A percentile compares a stretch with the other conserved stretches of the same genome.
Conservation (phyloP, 345 rosid genomes). For the Draba incana region DNA sequence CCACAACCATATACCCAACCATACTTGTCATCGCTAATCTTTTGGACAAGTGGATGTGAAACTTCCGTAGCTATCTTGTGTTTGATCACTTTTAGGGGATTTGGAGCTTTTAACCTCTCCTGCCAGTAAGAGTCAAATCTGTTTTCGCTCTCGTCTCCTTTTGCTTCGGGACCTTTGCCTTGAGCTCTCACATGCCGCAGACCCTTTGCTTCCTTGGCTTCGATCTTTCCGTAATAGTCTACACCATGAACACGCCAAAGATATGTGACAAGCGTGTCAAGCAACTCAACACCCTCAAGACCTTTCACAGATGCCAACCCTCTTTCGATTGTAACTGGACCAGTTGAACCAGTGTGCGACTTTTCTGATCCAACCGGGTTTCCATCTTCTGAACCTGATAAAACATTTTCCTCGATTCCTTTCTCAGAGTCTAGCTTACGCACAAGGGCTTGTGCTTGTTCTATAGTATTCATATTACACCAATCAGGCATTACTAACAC, state of each 20-base stretch:
- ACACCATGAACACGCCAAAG: constrained; percentile 97
- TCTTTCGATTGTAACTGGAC: constrained; percentile 85
- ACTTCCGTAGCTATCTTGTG: constrained; percentile 85
- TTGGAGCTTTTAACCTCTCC: constrained; percentile 84
- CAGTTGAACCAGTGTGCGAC: constrained; percentile 71
- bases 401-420: constrained; percentile 71
- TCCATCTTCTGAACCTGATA: constrained; percentile 70
- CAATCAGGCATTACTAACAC: not conserved
- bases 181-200: constrained; percentile 83
- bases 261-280: constrained; percentile 89
- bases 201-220: constrained; percentile 90
- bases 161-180: constrained; percentile 65
- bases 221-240: constrained; percentile 89
- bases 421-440: constrained; percentile 93
- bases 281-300: constrained; percentile 90
- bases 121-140: constrained; percentile 87
- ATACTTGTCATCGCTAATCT: constrained; percentile 98
- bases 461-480: constrained; percentile 37
- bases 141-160: constrained; percentile 72
- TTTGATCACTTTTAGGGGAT: constrained; percentile 84
- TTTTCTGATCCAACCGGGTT: constrained; percentile 65
- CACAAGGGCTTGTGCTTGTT: constrained; percentile 82
- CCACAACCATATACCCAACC: constrained; percentile 99
- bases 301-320: constrained; percentile 98
- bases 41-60: constrained; percentile 90